Evolutionary conservation across 1,284 basidiomycete species (phyloP).

Genomic region (Ceratobasidium papillatum): DNA sequence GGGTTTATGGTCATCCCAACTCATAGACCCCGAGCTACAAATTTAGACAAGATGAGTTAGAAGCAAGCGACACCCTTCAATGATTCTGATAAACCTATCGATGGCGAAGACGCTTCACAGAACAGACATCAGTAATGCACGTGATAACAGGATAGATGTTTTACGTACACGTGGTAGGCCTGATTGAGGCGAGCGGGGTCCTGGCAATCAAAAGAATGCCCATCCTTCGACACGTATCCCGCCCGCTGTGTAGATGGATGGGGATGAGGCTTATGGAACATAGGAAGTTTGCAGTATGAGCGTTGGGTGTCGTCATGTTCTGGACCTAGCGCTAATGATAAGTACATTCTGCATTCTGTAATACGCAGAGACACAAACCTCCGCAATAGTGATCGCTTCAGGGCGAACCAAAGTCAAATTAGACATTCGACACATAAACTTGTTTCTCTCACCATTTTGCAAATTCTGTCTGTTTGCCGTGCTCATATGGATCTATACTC

Average conservation of each 20-base stretch:
- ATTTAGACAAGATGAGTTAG: conserved; percentile 54
- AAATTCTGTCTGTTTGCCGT: conserved; percentile 62
- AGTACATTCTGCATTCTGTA: too few relatives aligned
- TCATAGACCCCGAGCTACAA: conserved; percentile 65
- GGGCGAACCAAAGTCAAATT: too few relatives aligned
- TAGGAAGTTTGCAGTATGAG: conserved; percentile 60
- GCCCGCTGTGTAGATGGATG: conserved; percentile 51
- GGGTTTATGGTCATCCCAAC: conserved; percentile 54
- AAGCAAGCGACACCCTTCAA: neutral
- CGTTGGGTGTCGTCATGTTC: conserved; percentile 58
- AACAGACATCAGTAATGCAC: conserved; percentile 57
- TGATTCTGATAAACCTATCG: conserved; percentile 55
- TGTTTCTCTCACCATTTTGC: conserved; percentile 59
- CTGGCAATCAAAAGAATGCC: conserved; percentile 62
- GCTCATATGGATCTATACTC: conserved; percentile 64
- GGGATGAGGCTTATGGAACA: conserved; percentile 60
- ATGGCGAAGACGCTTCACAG: conserved; percentile 66
- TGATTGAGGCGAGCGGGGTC: conserved; percentile 64
- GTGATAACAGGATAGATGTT: neutral
- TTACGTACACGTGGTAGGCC: conserved; percentile 63
- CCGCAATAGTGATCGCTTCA: conserved; percentile 14
- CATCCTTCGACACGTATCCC: conserved; percentile 65
- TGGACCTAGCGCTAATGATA: conserved; percentile 54
- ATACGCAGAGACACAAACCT: neutral
- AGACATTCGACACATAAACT: neutral